Conservation (phyloP, 2,329 filamentous ascomycete genomes). For the Hypoxylon sp. region DNA sequence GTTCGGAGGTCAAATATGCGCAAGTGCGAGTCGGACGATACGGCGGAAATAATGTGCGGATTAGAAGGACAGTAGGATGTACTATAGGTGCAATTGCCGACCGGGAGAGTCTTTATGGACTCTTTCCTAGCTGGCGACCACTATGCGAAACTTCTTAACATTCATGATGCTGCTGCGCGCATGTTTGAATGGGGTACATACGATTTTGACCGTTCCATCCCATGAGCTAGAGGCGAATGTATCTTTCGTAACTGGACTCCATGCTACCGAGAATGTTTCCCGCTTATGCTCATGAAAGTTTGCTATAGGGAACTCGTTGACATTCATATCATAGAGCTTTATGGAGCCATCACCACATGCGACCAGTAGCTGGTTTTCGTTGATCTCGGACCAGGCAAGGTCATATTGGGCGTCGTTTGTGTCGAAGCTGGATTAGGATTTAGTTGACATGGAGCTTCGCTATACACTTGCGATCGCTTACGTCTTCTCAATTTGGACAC, state of each 20-base stretch:
- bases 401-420: constrained; percentile 98
- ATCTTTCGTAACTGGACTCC: constrained; percentile 93
- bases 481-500: constrained; percentile 88
- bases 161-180: background rate
- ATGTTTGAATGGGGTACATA: constrained; percentile 55
- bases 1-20: constrained; percentile 93
- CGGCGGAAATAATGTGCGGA: constrained; percentile 86
- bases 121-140: constrained; percentile 86
- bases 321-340: constrained; percentile 90
- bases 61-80: constrained; percentile 92
- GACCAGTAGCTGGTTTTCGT: constrained; percentile 93
- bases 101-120: constrained; percentile 87
- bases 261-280: constrained; percentile 92
- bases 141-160: constrained; percentile 55
- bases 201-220: constrained; percentile 96
- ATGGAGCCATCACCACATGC: constrained; percentile 94
- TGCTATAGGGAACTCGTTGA: constrained; percentile 86
- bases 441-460: constrained; percentile 13
- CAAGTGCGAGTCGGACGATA: constrained; percentile 89
- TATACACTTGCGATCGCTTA: constrained; percentile 57
- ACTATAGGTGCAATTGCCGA: constrained; percentile 94
- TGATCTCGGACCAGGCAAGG: constrained; percentile 93
- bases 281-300: constrained; percentile 94
- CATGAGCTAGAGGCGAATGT: constrained; percentile 92
- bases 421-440: constrained; percentile 77